Conservation (phyloP, 2,329 filamentous ascomycete species). For the Apiospora phragmitis region DNA sequence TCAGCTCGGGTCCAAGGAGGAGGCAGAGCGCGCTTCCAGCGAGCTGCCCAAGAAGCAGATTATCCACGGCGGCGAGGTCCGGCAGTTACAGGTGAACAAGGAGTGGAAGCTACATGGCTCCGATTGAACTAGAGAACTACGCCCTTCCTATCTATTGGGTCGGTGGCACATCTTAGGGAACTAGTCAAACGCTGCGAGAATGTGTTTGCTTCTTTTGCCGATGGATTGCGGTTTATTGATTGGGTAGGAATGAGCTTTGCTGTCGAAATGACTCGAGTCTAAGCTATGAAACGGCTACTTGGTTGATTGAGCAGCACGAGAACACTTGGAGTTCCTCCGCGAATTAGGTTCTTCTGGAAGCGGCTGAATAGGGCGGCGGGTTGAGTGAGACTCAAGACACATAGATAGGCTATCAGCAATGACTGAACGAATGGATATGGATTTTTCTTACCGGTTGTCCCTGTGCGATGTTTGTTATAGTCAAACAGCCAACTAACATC, state of each 20-base stretch:
- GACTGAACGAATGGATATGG: neutral
- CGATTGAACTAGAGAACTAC: neutral
- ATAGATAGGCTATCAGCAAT: neutral
- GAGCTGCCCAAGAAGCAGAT: neutral
- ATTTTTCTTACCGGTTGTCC: neutral
- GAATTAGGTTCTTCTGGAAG: neutral
- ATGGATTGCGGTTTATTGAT: neutral
- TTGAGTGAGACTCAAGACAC: neutral
- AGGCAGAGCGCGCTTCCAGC: neutral
- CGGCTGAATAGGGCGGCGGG: neutral
- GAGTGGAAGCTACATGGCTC: neutral
- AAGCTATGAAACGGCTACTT: neutral
- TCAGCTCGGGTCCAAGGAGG: neutral
- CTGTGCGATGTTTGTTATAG: neutral
- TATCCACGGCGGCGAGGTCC: neutral
- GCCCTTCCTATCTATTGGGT: neutral
- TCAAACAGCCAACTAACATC: no score
- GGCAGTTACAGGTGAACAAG: neutral
- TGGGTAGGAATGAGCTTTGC: neutral
- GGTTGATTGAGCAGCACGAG: no score
- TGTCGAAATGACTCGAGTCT: neutral
- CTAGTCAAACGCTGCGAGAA: neutral
- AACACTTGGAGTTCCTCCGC: neutral
- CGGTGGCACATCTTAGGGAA: neutral
- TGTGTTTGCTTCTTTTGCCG: neutral